Evolutionary conservation across 2,329 filamentous ascomycete species (phyloP), one percentile per base, ranked within the genome.

Genomic region (Lomentospora prolificans): DNA sequence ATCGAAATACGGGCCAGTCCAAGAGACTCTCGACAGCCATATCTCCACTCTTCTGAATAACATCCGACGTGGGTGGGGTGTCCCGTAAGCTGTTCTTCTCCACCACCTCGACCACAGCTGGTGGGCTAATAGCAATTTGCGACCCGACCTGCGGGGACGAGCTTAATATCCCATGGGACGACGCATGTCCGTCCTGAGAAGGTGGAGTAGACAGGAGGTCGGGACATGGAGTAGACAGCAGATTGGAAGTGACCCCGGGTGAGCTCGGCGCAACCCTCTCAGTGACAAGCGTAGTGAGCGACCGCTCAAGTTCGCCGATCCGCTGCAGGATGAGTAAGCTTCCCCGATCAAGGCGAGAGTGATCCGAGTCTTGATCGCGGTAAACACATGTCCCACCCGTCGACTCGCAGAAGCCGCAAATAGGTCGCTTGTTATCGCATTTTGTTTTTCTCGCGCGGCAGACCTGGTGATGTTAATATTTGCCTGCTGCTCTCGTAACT

Each of bases 331-430:
- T 61, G 2, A 57, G 60, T 10, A 63, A 55, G 22, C 57, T 62
- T 2, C 60, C 61, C n/a, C 57, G 55, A 50, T 63, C 61, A 1
- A 63, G 57, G 25, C 60, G 60, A 5, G 61, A 61, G n/a, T 58
- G 53, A 24, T 61, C 59, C 2, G 58, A 55, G n/a, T 62, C 61
- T 1, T 58, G 57, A 48, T 63, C 62, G 5, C 30, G 7, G 30
- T 33, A 33, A 7, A 52, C 46, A 44, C 61, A 63, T n/a, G 53
- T 53, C 8, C 59, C 61, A 10, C 60, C 57, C 1, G 60, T 61
- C 1, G 58, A 30, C 12, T 17, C 33, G 51, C 61, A 63, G 51
- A 63, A 63, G 3, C 61, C 60, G 25, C 61, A 63, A 19, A 58
- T 25, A 1, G 61, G 61, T 0, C 61, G 57, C 24, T 57, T 50